These are phyloP conservation scores for Candolleomyces aberdarensis DNA, from an alignment of 768 basidiomycete genomes.

Conservation along the genomic window DNA sequence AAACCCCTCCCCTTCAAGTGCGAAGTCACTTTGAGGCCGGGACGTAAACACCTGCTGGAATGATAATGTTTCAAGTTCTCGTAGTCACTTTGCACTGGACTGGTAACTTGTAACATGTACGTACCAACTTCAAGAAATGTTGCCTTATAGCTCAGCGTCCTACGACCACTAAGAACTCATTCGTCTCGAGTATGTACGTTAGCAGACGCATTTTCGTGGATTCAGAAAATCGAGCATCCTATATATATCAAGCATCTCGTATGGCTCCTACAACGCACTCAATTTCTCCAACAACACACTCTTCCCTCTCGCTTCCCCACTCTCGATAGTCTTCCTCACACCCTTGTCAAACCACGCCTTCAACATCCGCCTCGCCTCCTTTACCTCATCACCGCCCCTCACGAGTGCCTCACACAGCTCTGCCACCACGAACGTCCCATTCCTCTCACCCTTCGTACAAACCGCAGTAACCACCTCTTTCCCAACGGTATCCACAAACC, in stretches of 20 bases:
- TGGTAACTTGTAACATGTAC: neutral
- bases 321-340: slow-evolving; percentile 45
- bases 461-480: slow-evolving; percentile 50
- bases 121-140: too few relatives aligned
- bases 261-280: slow-evolving; percentile 23
- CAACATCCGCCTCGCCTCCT: slow-evolving; percentile 40
- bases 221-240: too few relatives aligned
- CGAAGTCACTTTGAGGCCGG: neutral
- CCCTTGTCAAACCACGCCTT: slow-evolving; percentile 57
- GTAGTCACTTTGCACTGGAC: neutral
- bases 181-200: too few relatives aligned
- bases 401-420: slow-evolving; percentile 64
- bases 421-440: slow-evolving; percentile 74
- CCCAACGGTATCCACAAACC: slow-evolving; percentile 55
- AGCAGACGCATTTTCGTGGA: too few relatives aligned
- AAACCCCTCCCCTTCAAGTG: neutral
- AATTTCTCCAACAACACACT: slow-evolving; percentile 64
- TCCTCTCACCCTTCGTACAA: slow-evolving; percentile 49
- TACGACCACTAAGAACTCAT: too few relatives aligned
- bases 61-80: neutral
- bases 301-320: slow-evolving; percentile 64
- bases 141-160: too few relatives aligned
- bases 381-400: slow-evolving; percentile 27
- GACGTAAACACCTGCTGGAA: neutral
- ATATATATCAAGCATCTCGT: too few relatives aligned